A percentile compares a stretch with the other conserved stretches of the same genome.
These are phyloP conservation scores for Neoboletus magnificus DNA, from an alignment of 768 basidiomycete species.

Conservation along the genomic window DNA sequence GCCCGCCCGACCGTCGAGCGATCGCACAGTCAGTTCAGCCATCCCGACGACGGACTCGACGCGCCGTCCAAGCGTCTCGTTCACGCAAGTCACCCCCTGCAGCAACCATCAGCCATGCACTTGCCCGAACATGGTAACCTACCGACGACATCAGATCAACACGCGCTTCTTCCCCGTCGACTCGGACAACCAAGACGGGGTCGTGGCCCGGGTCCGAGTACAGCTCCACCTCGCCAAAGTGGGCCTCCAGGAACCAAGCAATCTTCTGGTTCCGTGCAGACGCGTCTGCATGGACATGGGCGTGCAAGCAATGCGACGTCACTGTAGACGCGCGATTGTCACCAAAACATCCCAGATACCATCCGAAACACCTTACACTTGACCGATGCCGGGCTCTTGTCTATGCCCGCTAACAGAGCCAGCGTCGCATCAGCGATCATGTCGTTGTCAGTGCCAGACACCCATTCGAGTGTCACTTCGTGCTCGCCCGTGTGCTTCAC, in stretches of 20 bases:
- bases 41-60: neutral
- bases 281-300: constrained; percentile 62
- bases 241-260: constrained; percentile 85
- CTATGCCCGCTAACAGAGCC: constrained; percentile 83
- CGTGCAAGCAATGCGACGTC: constrained; percentile 53
- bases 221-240: constrained; percentile 84
- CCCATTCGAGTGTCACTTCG: constrained; percentile 88
- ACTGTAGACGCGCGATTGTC: constrained; percentile 33
- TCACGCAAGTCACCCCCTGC: neutral
- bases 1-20: neutral
- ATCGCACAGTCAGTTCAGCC: neutral
- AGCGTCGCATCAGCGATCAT: constrained; percentile 97
- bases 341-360: neutral
- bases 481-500: constrained; percentile 72
- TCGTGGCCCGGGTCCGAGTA: constrained; percentile 39
- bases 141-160: constrained; percentile 78
- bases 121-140: neutral
- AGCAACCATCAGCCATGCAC: neutral
- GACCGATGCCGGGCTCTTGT: constrained; percentile 91
- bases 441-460: constrained; percentile 87
- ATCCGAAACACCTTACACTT: constrained; percentile 45
- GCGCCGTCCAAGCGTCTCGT: neutral
- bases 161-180: constrained; percentile 77
- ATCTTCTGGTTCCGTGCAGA: constrained; percentile 50
- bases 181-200: constrained; percentile 65